Evolutionary conservation across 2,329 filamentous ascomycete species (phyloP).

Genomic region (Atkinsonella texensis): DNA sequence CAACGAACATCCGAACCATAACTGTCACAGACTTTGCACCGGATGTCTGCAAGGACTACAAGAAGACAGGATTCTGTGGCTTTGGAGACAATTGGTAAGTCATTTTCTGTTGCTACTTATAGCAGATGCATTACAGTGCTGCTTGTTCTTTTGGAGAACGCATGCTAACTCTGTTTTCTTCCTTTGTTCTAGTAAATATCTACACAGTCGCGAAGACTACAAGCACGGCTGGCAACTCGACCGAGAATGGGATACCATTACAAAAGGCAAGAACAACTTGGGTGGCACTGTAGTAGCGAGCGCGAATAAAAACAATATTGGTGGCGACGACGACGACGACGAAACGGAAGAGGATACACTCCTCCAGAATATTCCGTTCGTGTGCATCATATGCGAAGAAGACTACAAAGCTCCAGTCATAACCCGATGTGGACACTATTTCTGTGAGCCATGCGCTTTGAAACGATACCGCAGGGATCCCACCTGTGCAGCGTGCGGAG

Average conservation of each 20-base stretch:
- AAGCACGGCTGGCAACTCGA: slow-evolving; percentile 95
- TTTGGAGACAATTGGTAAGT: slow-evolving; percentile 30
- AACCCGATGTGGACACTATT: slow-evolving; percentile 91
- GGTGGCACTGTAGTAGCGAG: slow-evolving; percentile 50
- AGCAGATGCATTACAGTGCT: background rate
- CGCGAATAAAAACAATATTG: slow-evolving; percentile 33
- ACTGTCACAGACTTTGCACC: slow-evolving; percentile 85
- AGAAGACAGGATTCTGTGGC: slow-evolving; percentile 49
- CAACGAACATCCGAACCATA: slow-evolving; percentile 81
- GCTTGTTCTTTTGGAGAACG: background rate
- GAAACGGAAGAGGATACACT: slow-evolving; percentile 52
- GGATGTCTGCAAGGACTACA: slow-evolving; percentile 93
- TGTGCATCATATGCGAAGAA: slow-evolving; percentile 74
- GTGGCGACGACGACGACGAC: slow-evolving; percentile 33
- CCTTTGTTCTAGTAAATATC: slow-evolving; percentile 42
- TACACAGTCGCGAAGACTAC: slow-evolving; percentile 66
- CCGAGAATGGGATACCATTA: slow-evolving; percentile 79
- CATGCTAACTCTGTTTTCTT: background rate
- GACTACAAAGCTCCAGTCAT: slow-evolving; percentile 69
- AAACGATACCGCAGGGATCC: slow-evolving; percentile 79
- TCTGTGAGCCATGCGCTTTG: slow-evolving; percentile 83
- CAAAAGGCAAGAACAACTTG: slow-evolving; percentile 54
- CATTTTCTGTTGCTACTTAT: background rate
- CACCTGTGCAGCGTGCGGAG: slow-evolving; percentile 72
- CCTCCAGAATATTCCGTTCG: slow-evolving; percentile 77